Base-by-base conservation (phyloP, 1,139 yeast species). In the Wickerhamiella pararugosa region DNA sequence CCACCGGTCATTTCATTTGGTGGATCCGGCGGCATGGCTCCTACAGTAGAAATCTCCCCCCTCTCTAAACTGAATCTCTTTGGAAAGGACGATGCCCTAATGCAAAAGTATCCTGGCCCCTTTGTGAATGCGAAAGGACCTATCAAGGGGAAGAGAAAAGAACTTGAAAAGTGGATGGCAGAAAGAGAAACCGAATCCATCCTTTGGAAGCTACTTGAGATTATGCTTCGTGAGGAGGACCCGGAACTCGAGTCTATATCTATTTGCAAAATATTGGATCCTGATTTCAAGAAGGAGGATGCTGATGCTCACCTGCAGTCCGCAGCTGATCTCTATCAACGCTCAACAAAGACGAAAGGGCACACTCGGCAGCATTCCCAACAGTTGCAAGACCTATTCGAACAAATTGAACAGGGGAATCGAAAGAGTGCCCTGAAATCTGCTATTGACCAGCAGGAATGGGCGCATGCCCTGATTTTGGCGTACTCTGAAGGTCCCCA, bases 391-490 rank as follows among this genome's bases (percentile, higher is more conserved):
- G 44, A 43, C 5, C 45, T 68, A 6, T 60, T 64, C 42, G 48
- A 59, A 4, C 51, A 59, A 27, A 53, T 81, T 41, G 79, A 75
- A 54, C 56, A 63, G 1, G 96, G 96, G 1, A 69, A 76, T 44
- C 70, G 75, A 25, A 75, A 73, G 21, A 71, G 68, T 3, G 96
- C 95, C 0, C 61, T 86, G 43, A 67, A 71, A 28, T 64, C 67
- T 45, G 75, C 92, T 1, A 58, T 84, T 29, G 67, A 71, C 2
- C 71, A 73, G 45, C 73, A 76, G 9, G 82, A 83, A 49, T 86
- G 86, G 81, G 75, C 93, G 0, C 67, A 86, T 57, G 81, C 94
- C 0, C 59, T 87, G 44, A 60, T 84, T 34, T 64, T 87, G 44
- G 78, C 93, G 1, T 71, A 79, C 46, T 61, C 82, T 10, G 62